Evolutionary conservation across 257 asterid species (phyloP).

Genomic region (Solanum bukasovii): DNA sequence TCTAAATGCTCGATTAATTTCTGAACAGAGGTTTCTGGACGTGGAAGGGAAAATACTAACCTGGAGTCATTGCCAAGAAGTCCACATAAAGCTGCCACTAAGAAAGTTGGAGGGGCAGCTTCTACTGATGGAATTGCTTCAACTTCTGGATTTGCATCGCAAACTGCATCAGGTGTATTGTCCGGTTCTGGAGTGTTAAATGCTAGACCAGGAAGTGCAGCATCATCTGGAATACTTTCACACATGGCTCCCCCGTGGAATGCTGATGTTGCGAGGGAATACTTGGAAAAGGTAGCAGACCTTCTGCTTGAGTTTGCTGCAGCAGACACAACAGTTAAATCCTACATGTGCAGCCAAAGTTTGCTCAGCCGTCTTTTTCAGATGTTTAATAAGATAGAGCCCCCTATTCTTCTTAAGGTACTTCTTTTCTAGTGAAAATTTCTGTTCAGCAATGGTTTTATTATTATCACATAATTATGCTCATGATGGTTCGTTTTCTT

Average conservation of each 20-base stretch:
- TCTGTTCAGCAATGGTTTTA: background rate
- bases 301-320: constrained; percentile 93
- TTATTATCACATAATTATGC: background rate
- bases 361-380: constrained; percentile 93
- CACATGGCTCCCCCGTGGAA: constrained; percentile 90
- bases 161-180: constrained; percentile 83
- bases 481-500: background rate
- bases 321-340: constrained; percentile 86
- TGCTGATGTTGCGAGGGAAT: constrained; percentile 90
- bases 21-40: constrained; percentile 73
- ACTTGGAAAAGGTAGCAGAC: constrained; percentile 94
- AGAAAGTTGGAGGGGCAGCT: constrained; percentile 50
- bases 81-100: constrained; percentile 56
- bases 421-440: background rate
- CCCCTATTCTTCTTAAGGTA: constrained; percentile 97
- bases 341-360: constrained; percentile 96
- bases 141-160: constrained; percentile 64
- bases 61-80: constrained; percentile 55
- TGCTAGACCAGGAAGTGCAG: constrained; percentile 96
- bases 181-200: constrained; percentile 96
- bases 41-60: constrained; percentile 69
- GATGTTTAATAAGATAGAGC: constrained; percentile 94
- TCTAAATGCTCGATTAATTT: constrained; percentile 9
- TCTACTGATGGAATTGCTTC: constrained; percentile 50
- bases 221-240: constrained; percentile 88